Base-by-base conservation (phyloP, 495 filamentous ascomycete species). In the Daldinia grandis region DNA sequence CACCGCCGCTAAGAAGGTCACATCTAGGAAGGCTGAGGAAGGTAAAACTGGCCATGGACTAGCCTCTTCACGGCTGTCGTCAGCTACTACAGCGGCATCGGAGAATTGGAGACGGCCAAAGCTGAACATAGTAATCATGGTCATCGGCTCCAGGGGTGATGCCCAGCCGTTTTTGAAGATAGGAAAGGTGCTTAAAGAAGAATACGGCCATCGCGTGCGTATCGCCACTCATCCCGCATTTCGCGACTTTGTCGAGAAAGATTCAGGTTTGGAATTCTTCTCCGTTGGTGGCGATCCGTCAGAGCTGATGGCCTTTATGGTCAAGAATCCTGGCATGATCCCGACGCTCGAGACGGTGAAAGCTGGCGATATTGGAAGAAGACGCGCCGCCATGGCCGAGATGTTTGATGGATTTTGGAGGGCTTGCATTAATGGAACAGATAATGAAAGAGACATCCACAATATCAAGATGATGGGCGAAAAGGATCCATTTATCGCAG, bases 221-320 rank as follows among this genome's bases (percentile, higher is more conserved):
- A 80, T 93, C 14, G 90, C 90, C 1, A 91, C 90, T 0, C 91
- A 93, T 66, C 82, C 86, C 0, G 87, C 85, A 2, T 93, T 93
- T 68, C 84, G 86, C 54, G 79, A 89, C 15, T 91, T 92, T 73
- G 87, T 93, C 28, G 81, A 90, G 74, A 80, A 88, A 47, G 87
- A 88, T 57, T 81, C 78, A 1, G 86, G 85, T 0, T 81, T 90
- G 3, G 91, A 92, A 74, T 92, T 93, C 76, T 93, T 92, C 76
- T 84, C 83, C 62, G 86, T 93, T 35, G 90, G 90, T 4, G 90
- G 90, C 1, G 88, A 93, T 68, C 91, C 91, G 4, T 83, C 88
- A 1, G 88, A 93, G 78, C 76, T 93, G 35, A 93, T 93, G 91
- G 91, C 90, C 4, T 93, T 91, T 71, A 92, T 92, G 90, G 90